A percentile compares a stretch with the other conserved stretches of the same genome.
Evolutionary conservation across 2,329 filamentous ascomycete species (phyloP).

Genomic region (Trichothecium roseum): DNA sequence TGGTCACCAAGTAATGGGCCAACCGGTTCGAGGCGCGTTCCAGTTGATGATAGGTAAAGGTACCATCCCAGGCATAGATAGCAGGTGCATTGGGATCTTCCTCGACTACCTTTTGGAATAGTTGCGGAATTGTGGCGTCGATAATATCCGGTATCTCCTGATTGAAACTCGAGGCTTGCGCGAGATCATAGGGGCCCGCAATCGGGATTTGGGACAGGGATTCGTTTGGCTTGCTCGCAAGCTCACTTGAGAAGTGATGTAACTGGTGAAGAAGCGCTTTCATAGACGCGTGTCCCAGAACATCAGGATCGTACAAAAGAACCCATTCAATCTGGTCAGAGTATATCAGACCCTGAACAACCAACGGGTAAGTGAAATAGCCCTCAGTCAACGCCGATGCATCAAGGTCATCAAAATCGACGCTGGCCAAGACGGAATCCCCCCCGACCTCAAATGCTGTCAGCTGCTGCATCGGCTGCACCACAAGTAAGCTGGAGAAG

Average conservation of each 20-base stretch:
- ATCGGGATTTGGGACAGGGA: no score
- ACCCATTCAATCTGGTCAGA: constrained; percentile 1
- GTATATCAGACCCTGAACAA: constrained; percentile 2
- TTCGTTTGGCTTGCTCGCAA: no score
- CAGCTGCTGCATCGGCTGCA: constrained; percentile 6
- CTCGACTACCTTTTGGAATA: constrained; percentile 28
- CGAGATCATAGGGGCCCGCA: no score
- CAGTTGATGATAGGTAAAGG: constrained; percentile 33
- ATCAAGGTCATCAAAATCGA: neutral
- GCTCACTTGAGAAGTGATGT: no score
- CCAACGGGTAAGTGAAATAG: constrained; percentile 7
- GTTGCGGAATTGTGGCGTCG: constrained; percentile 21
- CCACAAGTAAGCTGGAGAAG: constrained; percentile 10
- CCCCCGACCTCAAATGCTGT: neutral
- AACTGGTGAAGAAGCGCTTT: no score
- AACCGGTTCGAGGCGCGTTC: constrained; percentile 27
- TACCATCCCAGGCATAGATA: constrained; percentile 39
- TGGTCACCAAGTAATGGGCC: constrained; percentile 23
- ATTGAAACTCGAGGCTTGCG: no score
- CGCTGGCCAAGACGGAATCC: neutral
- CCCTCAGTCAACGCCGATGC: constrained; percentile 16
- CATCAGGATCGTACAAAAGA: constrained; percentile 3
- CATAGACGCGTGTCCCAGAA: constrained; percentile 1
- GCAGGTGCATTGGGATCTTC: constrained; percentile 26
- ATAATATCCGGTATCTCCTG: neutral